Conservation (phyloP, 257 asterid species). For the Solanum rostratum region DNA sequence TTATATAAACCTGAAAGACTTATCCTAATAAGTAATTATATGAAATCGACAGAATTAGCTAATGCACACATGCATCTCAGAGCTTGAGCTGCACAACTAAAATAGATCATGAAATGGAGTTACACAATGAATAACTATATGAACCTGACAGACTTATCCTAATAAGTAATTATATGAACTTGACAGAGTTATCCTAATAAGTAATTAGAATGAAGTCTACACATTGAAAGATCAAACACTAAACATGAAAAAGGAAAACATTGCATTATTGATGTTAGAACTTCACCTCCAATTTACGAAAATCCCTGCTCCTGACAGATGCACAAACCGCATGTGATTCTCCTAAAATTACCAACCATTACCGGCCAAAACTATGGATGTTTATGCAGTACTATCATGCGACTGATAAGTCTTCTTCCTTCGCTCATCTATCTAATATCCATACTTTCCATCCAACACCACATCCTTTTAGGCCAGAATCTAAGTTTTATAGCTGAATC, state of each 20-base stretch:
- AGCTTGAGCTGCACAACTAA: not conserved
- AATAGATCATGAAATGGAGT: not conserved
- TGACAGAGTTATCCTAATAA: not conserved
- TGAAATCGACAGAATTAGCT: not conserved
- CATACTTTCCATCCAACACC: not conserved
- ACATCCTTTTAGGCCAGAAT: not conserved
- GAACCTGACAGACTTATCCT: not conserved
- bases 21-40: not conserved
- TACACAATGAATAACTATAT: not conserved
- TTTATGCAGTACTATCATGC: conserved; percentile 22
- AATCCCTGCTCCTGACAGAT: conserved; percentile 6
- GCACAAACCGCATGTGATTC: conserved; percentile 3
- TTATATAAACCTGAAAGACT: not conserved
- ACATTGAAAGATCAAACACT: conserved; percentile 5
- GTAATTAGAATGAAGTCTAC: conserved; percentile 11
- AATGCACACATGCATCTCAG: not conserved
- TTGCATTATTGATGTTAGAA: conserved; percentile 20
- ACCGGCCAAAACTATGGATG: conserved; percentile 34
- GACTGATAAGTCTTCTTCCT: not conserved
- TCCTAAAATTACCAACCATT: conserved; percentile 28
- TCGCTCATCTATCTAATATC: not conserved
- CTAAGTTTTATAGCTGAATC: not conserved
- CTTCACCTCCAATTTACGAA: not conserved
- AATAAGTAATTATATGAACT: not conserved
- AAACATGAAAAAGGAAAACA: not conserved